Percentiles rank a stretch among this genome's conserved stretches.
phyloP scores from a whole-genome alignment of 2,329 filamentous ascomycete species.

The Claviceps purpurea region DNA sequence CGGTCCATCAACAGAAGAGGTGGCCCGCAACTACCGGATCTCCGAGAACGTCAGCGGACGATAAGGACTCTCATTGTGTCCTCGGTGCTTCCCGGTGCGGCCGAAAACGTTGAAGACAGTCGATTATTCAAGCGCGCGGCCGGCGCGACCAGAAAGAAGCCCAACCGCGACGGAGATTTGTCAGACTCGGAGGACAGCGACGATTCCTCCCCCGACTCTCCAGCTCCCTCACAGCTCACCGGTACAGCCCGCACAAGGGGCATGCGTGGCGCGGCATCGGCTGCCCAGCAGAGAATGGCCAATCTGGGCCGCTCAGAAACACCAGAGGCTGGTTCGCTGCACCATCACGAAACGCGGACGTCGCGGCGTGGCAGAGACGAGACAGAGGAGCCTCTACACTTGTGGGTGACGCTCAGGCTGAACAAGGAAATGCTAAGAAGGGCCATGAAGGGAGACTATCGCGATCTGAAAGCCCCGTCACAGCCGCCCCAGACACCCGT shows the following conservation, averaged over 20 bases:
- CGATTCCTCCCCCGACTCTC: constrained; percentile 76
- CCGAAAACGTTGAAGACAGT: constrained; percentile 66
- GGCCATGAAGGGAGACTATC: constrained; percentile 41
- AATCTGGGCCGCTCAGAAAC: constrained; percentile 76
- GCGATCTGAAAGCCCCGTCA: constrained; percentile 23
- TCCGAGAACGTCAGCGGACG: constrained; percentile 87
- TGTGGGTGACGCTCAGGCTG: constrained; percentile 66
- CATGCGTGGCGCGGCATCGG: constrained; percentile 77
- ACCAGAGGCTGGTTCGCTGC: constrained; percentile 53
- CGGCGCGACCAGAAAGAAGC: constrained; percentile 44
- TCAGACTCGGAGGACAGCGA: constrained; percentile 90
- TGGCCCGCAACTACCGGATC: constrained; percentile 84
- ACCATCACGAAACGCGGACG: constrained; percentile 60
- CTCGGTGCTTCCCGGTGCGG: constrained; percentile 80
- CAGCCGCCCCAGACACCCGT: constrained; percentile 20
- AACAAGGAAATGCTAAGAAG: constrained; percentile 57
- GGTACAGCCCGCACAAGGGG: constrained; percentile 77
- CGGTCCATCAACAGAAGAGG: constrained; percentile 87
- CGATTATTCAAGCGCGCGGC: constrained; percentile 71
- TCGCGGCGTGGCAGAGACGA: constrained; percentile 60
- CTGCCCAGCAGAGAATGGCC: constrained; percentile 77
- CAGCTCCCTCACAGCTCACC: constrained; percentile 56
- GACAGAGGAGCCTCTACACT: constrained; percentile 56
- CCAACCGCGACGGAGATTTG: constrained; percentile 48
- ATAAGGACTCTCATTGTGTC: constrained; percentile 88